phyloP scores from a whole-genome alignment of 2,329 filamentous ascomycete species.

The Claviceps sp. region DNA sequence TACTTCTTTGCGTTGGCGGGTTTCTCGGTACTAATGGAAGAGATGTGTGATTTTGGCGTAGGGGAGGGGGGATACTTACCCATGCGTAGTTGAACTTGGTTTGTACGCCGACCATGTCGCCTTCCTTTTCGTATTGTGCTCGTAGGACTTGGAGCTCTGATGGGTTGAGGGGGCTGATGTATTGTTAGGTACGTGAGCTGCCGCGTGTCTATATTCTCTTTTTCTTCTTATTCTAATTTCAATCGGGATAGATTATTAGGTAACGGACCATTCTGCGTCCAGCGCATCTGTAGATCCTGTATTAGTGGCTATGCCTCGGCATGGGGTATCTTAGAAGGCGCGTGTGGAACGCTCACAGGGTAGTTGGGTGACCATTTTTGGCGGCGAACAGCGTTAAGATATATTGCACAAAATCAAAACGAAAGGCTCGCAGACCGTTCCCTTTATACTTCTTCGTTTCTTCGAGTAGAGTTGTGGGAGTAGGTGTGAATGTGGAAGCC shows the following conservation, averaged over 20 bases:
- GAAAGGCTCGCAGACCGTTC: too few species aligned
- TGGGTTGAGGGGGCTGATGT: slow-evolving; percentile 64
- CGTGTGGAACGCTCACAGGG: slow-evolving; percentile 26
- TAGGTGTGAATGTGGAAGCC: not conserved
- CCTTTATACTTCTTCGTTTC: not conserved
- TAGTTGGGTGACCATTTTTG: slow-evolving; percentile 32
- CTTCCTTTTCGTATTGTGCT: slow-evolving; percentile 92
- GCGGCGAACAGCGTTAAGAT: slow-evolving; percentile 3
- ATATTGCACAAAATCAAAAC: not conserved
- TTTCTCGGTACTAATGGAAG: not conserved
- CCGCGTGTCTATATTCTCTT: not conserved
- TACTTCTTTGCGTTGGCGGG: not conserved
- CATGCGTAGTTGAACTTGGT: slow-evolving; percentile 99
- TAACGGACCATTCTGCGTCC: slow-evolving; percentile 78
- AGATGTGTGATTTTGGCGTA: not conserved
- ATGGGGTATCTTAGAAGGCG: not conserved
- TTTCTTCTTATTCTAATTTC: not conserved
- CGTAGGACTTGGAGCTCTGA: slow-evolving; percentile 88
- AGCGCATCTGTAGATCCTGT: slow-evolving; percentile 60
- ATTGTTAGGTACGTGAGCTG: not conserved
- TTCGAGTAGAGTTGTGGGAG: not conserved
- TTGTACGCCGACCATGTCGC: slow-evolving; percentile 89
- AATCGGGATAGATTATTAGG: not conserved
- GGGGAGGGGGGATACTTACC: slow-evolving; percentile 37
- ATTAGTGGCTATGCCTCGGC: not conserved